Evolutionary conservation across 371 early-diverging fungal genomes (phyloP).

Genomic region (Batkoa obscura): DNA sequence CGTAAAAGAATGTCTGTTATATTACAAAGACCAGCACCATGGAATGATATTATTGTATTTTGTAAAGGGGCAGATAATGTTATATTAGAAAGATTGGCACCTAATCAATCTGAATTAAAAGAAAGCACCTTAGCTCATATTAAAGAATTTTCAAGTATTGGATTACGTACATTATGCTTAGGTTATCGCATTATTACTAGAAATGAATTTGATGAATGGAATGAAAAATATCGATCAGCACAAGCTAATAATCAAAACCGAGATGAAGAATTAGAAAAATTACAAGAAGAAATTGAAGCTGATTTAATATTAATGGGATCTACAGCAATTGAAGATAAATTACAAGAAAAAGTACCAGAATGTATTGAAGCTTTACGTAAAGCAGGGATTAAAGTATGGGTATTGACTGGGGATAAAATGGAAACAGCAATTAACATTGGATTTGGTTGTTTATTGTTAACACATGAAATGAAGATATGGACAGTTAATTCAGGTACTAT

Average conservation of each 20-base stretch:
- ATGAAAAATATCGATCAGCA: constrained; percentile 40
- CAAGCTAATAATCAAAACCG: constrained; percentile 51
- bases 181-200: constrained; percentile 47
- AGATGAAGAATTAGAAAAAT: constrained; percentile 41
- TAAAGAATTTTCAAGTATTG: constrained; percentile 47
- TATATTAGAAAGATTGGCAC: constrained; percentile 51
- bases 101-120: constrained; percentile 20
- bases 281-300: constrained; percentile 58
- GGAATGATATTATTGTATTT: constrained; percentile 58
- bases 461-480: constrained; percentile 49
- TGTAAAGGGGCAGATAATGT: constrained; percentile 96
- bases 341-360: constrained; percentile 93
- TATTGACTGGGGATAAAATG: constrained; percentile 98
- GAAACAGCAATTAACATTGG: constrained; percentile 99
- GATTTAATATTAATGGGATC: constrained; percentile 73
- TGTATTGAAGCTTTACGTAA: constrained; percentile 61
- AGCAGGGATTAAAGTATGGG: constrained; percentile 96
- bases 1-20: constrained; percentile 93
- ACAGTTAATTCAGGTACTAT: constrained; percentile 17
- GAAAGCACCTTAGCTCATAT: constrained; percentile 39
- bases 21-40: constrained; percentile 50
- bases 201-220: constrained; percentile 50
- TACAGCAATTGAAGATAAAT: constrained; percentile 95
- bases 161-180: constrained; percentile 78
- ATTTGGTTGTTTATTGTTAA: constrained; percentile 66